Percentiles rank a stretch among this genome's conserved stretches.
These are phyloP conservation scores for Ophiocordyceps sinensis DNA, from an alignment of 2,329 filamentous ascomycete species.

Conservation along the genomic window DNA sequence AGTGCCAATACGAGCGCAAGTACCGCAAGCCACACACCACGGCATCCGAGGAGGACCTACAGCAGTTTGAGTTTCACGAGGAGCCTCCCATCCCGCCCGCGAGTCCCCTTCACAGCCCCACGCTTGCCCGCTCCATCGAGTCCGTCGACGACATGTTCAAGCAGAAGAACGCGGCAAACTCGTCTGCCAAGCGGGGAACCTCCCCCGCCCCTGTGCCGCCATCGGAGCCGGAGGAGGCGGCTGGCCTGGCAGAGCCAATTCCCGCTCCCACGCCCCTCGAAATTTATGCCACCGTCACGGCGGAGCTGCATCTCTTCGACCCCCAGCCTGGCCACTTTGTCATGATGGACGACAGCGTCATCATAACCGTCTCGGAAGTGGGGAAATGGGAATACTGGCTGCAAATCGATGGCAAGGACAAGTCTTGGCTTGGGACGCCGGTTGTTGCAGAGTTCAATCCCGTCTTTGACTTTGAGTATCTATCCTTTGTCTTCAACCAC, in stretches of 20 bases:
- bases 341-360: conserved; percentile 59
- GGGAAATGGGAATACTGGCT: conserved; percentile 95
- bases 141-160: conserved; percentile 42
- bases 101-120: conserved; percentile 46
- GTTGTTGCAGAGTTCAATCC: conserved; percentile 89
- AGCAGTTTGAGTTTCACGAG: conserved; percentile 65
- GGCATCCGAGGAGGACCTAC: conserved; percentile 67
- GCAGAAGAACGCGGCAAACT: conserved; percentile 31
- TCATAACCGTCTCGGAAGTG: conserved; percentile 69
- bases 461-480: conserved; percentile 95
- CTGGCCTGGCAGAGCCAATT: conserved; percentile 1
- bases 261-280: conserved; percentile 51
- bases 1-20: conserved; percentile 97
- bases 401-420: conserved; percentile 61
- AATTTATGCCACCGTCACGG: conserved; percentile 58
- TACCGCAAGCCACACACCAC: conserved; percentile 67
- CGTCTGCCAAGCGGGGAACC: conserved; percentile 27
- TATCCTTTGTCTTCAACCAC: conserved; percentile 99
- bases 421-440: conserved; percentile 75
- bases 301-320: conserved; percentile 88
- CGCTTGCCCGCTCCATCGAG: conserved; percentile 37
- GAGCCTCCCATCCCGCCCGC: conserved; percentile 50
- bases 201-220: conserved; percentile 16
- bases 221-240: conserved; percentile 17
- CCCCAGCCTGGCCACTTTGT: conserved; percentile 77